Conservation (phyloP, 2,329 filamentous ascomycete species). For the Alternaria postmessia region DNA sequence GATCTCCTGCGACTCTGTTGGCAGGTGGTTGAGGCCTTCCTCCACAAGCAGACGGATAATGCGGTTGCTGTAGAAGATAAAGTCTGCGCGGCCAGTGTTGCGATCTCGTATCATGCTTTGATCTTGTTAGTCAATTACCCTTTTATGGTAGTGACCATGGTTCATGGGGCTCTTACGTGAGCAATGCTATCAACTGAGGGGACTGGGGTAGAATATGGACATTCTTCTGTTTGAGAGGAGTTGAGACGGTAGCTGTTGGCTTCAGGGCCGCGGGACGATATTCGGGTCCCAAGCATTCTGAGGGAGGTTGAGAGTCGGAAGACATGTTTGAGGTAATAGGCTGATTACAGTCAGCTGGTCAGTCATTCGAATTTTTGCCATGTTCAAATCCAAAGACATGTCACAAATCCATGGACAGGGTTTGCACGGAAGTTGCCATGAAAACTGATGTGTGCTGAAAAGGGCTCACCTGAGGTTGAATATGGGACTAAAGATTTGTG, state of each 20-base stretch:
- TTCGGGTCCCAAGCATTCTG: conserved; percentile 76
- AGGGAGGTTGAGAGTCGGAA: conserved; percentile 47
- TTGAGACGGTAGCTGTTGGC: conserved; percentile 88
- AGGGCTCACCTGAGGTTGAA: conserved; percentile 5
- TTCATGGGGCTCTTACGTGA: conserved; percentile 76
- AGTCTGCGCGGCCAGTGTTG: conserved; percentile 89
- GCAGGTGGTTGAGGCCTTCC: conserved; percentile 95
- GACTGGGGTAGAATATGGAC: conserved; percentile 91
- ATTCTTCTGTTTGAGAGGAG: conserved; percentile 80
- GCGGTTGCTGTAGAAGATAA: conserved; percentile 98
- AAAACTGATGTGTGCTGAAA: neutral
- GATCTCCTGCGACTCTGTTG: conserved; percentile 86
- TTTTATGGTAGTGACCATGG: conserved; percentile 7
- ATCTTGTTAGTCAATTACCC: conserved; percentile 12
- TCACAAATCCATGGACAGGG: neutral
- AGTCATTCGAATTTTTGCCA: neutral
- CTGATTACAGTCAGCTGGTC: conserved; percentile 9
- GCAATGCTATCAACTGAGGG: conserved; percentile 92
- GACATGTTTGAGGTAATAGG: conserved; percentile 33
- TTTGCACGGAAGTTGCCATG: neutral
- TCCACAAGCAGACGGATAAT: conserved; percentile 97
- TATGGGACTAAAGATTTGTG: conserved; percentile 5
- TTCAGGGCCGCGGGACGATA: conserved; percentile 81
- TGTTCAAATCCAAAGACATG: neutral
- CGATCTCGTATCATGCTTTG: conserved; percentile 92